A percentile compares a stretch with the other conserved stretches of the same genome.
phyloP scores from a whole-genome alignment of 2,329 filamentous ascomycete genomes.

The Tolypocladium ovalisporum region DNA sequence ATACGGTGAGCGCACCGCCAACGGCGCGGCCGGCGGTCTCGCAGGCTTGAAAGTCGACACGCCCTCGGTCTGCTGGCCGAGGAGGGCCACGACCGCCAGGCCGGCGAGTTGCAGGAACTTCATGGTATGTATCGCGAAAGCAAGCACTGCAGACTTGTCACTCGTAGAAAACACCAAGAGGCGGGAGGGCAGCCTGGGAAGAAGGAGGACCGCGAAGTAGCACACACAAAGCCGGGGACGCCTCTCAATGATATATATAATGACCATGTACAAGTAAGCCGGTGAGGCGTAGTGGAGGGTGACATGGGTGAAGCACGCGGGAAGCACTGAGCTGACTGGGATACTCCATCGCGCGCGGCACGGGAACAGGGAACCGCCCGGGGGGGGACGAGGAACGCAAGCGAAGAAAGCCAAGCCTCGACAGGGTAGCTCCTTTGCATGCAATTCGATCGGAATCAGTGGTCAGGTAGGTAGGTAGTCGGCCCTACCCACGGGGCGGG shows the following conservation, averaged over 20 bases:
- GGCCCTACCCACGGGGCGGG: background rate
- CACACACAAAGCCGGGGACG: background rate
- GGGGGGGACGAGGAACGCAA: background rate
- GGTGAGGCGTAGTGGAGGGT: background rate
- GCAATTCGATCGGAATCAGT: background rate
- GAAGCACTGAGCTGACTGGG: background rate
- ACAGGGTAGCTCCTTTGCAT: background rate
- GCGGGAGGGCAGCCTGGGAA: background rate
- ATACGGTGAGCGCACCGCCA: slow-evolving; percentile 68
- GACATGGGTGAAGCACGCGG: background rate
- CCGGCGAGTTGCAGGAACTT: slow-evolving; percentile 10
- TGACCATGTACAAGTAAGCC: background rate
- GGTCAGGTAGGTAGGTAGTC: background rate
- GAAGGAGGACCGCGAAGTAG: background rate
- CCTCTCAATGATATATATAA: background rate
- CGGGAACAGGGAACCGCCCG: background rate
- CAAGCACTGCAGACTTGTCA: background rate
- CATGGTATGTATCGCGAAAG: slow-evolving; percentile 4
- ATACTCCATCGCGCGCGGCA: background rate
- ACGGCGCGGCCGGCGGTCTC: slow-evolving; percentile 55
- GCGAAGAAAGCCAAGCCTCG: background rate
- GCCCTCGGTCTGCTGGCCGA: slow-evolving; percentile 7
- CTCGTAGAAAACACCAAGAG: background rate
- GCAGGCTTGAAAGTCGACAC: slow-evolving; percentile 50
- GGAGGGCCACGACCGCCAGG: slow-evolving; percentile 7